Evolutionary conservation across 257 asterid species (phyloP), one percentile per base, ranked within the genome.

Genomic region (Craterostigma plantagineum): DNA sequence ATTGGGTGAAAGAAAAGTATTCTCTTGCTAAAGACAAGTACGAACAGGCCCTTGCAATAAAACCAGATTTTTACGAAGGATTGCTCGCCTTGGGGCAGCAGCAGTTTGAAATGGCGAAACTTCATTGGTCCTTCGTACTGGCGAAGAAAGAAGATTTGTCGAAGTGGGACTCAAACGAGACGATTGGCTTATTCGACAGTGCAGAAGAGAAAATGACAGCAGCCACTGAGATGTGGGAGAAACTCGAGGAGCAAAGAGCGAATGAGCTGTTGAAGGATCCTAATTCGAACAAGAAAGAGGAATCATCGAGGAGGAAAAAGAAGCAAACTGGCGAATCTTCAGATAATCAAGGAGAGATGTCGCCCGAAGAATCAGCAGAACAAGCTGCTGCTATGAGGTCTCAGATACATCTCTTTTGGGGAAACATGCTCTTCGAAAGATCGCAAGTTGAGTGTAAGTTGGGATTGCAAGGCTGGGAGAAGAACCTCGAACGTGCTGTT

Each of bases 91-190:
- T 87, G 11, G 95, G 92, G 30, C 97, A 87, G 60, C 93, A 81
- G 55, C 98, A 90, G 46, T 90, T 90, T 59, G 98, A 90, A 59
- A 83, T 79, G 99, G 94, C 95, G 2, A 90, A 90, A 51, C 99
- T 90, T 33, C 90, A 79, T 33, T 90, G 99, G 95, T 83, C 99
- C 3, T 90, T 68, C 34, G 69, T 79, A 42, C 43, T 79, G 18
- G 95, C 95, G 1, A 83, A 77, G 62, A 83, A 90, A 60, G 83
- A 76, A 9, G 84, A 77, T 48, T 56, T 90, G 13, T 72, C 69
- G 10, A 64, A 70, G 12, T 90, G 92, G 98, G 92, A 90, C 52
- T 82, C 94, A 7, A 43, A 72, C 0, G 94, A 83, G 56, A 79
- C 94, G 1, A 69, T 90, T 18, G 57, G 63, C 40, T 84, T 90